Base-by-base conservation (phyloP, 1,284 basidiomycete species). In the Puccinia polysora region DNA sequence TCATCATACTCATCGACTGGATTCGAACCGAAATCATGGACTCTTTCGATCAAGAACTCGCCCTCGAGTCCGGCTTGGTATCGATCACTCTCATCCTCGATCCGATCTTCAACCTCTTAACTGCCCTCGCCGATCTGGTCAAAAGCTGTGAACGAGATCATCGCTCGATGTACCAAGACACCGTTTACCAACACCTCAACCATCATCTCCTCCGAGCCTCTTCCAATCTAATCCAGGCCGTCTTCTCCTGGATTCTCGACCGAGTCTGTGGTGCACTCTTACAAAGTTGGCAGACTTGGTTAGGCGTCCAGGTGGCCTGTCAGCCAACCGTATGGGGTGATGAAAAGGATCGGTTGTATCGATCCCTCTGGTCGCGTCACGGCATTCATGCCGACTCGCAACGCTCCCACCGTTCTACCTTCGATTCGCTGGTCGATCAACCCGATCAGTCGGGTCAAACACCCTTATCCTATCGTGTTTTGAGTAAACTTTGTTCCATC, bases 201-300 rank as follows among this genome's bases (percentile, higher is more conserved):
- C 34, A 52, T 28, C 49, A 60, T 14, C 45, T 62, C 12, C 34
- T 28, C 12, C 30, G 38, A 47, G n/a, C 10, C n/a, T 47, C 56
- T 14, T 40, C 58, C 25, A 58, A 12, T 30, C 43, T 70, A 25
- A 58, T 70, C 36, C 68, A 70, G 40, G 47, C 47, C n/a, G 68
- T 69, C 65, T 47, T 56, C 4, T 45, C 45, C 34, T 70, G 68
- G 68, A 32, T 70, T 5, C 34, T 70, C 10, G 68, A 70, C 47
- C 38, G 68, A 18, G 53, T 70, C 10, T 60, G 55, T 30, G 56
- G 32, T 14, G 43, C 30, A n/a, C 28, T 70, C 32, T 36, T 70
- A n/a, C 38, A 62, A 12, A 49, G 56, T 36, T 70, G 68, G 68
- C 55, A 70, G 49, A 70, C 68, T 8, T 70, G 68, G 68, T 34